Evolutionary conservation across 2,329 filamentous ascomycete species (phyloP), one percentile per base, ranked within the genome.

Genomic region (Cytospora schulzeri): DNA sequence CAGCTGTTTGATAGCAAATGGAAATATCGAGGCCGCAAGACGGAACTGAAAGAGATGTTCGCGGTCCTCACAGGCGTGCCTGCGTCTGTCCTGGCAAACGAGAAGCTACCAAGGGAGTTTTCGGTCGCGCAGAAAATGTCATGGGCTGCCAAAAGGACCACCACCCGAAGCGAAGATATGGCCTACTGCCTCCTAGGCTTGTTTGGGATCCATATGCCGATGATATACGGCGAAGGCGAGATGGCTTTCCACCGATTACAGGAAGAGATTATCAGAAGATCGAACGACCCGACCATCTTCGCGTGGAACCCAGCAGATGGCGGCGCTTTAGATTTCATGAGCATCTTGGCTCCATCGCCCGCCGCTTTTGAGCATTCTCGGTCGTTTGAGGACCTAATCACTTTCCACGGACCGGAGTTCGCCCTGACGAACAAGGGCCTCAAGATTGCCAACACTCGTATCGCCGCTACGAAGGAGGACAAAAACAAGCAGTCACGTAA

Each of bases 1-100:
- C 41, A 56, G 22, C 70, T 69, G 48, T 70, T 58, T 28, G 60
- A 54, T 58, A 41, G 29, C 35, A 57, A 59, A 33, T 70, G 66
- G 69, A 52, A 4, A 2, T 59, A 17, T n/a, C 22, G 45, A 11
- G 60, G 60, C 26, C 7, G 31, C 22, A 51, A 57, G 29, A 24
- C 19, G 19, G 17, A 17, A 19, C n/a, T 48, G n/a, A 24, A 19
- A 48, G 45, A 24, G 11, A 24, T 24, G 22, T n/a, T 48, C 12
- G 45, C 45, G 45, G 26, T 19, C 3, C 17, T 60, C 9, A 60
- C 57, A 3, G 3, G 29, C 9, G 48, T 60, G 22, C 26, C 48
- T 28, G 15, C 41, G 9, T 22, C 31, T 6, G 26, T 50, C 26
- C 17, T 48, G 69, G 70, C 12, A 69, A 66, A 24, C 61, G 66